Evolutionary conservation across 1,284 basidiomycete genomes (phyloP), one percentile per base, ranked within the genome.

Genomic region (Xanthoconium separans): DNA sequence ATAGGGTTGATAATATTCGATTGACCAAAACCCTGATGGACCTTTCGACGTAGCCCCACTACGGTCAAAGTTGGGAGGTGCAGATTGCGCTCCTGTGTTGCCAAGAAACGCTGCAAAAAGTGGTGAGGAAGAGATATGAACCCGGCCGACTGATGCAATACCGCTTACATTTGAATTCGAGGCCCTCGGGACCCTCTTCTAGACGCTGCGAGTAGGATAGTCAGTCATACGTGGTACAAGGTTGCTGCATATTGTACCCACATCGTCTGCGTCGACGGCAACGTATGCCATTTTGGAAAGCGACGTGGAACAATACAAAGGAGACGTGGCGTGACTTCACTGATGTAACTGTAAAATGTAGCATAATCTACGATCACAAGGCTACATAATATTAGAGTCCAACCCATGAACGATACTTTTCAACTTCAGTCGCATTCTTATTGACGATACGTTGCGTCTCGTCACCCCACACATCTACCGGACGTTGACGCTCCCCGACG

Each of bases 1-100:
- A 70, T 89, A 89, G 6, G 80, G 76, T 61, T 91, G 89, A 64
- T 90, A 91, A 66, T 89, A 89, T 55, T 91, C 89, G 31, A 90
- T 64, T 27, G 80, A 82, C 89, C 87, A 91, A 71, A 90, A 89
- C 1, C 81, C 80, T 4, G 77, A 70, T 10, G 74, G 59, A 12
- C 73, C 73, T 59, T 77, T 79, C 16, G 65, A 59, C 50, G 70
- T 67, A 42, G 64, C 70, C n/a, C 70, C 72, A 81, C 83, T 78
- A 73, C 81, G 67, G 60, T 82, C 79, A 27, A 79, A 58, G 54
- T 78, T 80, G 31, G 78, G 24, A 6, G 60, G 41, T 37, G 50
- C 55, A 54, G 62, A 53, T 49, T 58, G 61, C 22, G 62, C 51
- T 51, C 57, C 47, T 33, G 52, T 59, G 50, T 54, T 58, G 42